These are phyloP conservation scores for Vitis hybrid DNA, from an alignment of 177 flowering plant genomes.

Conservation along the genomic window DNA sequence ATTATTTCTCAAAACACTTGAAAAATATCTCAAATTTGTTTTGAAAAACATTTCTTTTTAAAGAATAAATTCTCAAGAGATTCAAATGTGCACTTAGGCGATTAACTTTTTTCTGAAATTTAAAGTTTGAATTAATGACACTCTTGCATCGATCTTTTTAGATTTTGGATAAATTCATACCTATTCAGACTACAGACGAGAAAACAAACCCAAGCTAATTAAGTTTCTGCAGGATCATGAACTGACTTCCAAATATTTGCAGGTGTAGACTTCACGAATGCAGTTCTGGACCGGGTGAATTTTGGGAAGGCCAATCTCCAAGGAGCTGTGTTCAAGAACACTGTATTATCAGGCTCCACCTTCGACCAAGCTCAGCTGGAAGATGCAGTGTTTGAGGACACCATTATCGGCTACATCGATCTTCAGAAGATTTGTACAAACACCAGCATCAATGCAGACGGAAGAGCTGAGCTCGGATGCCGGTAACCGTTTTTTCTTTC, in stretches of 20 bases:
- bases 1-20: too few species aligned
- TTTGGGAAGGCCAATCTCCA: conserved; percentile 79
- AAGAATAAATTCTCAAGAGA: too few species aligned
- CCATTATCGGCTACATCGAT: conserved; percentile 93
- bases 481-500: conserved; percentile 31
- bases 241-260: conserved; percentile 15
- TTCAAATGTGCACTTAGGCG: too few species aligned
- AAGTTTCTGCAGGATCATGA: too few species aligned
- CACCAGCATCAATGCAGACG: conserved; percentile 47
- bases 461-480: conserved; percentile 77
- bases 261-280: conserved; percentile 86
- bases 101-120: too few species aligned
- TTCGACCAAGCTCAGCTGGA: conserved; percentile 70
- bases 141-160: too few species aligned
- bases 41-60: too few species aligned
- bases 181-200: too few species aligned
- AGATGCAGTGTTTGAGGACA: conserved; percentile 86
- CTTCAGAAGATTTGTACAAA: conserved; percentile 87
- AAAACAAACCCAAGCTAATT: too few species aligned
- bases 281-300: conserved; percentile 84
- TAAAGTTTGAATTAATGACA: too few species aligned
- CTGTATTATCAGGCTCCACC: conserved; percentile 85
- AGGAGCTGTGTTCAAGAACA: conserved; percentile 83
- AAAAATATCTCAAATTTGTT: too few species aligned
- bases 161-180: too few species aligned